Evolutionary conservation across 208 protist species (phyloP).

Genomic region (Trypanosoma conorhini): DNA sequence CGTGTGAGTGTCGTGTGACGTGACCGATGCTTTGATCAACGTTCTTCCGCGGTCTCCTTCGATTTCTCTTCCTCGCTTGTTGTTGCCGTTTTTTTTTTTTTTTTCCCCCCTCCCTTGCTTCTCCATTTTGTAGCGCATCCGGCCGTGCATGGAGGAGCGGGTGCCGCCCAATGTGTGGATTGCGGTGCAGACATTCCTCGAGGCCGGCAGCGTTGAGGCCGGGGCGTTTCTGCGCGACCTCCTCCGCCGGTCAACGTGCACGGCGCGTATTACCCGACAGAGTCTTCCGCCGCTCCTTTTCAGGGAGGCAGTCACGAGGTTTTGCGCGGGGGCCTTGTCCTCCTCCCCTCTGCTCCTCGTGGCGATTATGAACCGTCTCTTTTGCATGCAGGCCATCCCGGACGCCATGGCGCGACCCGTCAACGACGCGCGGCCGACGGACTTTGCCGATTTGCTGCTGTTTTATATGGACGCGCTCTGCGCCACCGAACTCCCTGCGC

Average conservation of each 20-base stretch:
- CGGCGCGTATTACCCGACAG: conserved; percentile 1
- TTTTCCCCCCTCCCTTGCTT: conserved; percentile 4
- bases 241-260: conserved; percentile 10
- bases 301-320: neutral
- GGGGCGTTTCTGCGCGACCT: conserved; percentile 27
- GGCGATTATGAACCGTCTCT: conserved; percentile 60
- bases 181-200: conserved; percentile 26
- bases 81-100: conserved; percentile 23
- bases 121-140: conserved; percentile 6
- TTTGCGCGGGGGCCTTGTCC: conserved; percentile 3
- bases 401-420: conserved; percentile 42
- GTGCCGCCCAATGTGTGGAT: conserved; percentile 5
- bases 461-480: conserved; percentile 41
- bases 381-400: conserved; percentile 53
- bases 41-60: neutral
- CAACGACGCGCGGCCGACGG: conserved; percentile 40
- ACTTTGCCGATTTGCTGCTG: conserved; percentile 42
- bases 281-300: conserved; percentile 10
- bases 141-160: neutral
- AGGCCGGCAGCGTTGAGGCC: conserved; percentile 10
- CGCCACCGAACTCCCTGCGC: conserved; percentile 2
- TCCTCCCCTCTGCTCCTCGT: conserved; percentile 35
- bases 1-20: conserved; percentile 3
- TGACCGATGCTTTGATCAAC: neutral
- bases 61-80: conserved; percentile 14